A percentile compares a stretch with the other conserved stretches of the same genome.
These are phyloP conservation scores for Pyrenochaeta sp. DNA, from an alignment of 2,329 filamentous ascomycete species.

Conservation along the genomic window DNA sequence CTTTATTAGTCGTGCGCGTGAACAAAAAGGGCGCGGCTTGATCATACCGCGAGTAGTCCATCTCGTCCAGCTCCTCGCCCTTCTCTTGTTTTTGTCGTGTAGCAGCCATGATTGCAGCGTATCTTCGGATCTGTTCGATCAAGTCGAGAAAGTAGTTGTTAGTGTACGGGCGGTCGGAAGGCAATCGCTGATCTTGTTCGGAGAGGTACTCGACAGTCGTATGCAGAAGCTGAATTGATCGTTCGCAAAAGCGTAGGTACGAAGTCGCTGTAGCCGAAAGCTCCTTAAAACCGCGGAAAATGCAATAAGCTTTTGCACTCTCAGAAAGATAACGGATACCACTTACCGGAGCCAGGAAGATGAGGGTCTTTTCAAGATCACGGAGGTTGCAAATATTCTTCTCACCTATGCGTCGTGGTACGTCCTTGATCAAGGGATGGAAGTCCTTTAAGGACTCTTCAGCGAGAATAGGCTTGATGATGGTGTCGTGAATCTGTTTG, in stretches of 20 bases:
- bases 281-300: slow-evolving; percentile 72
- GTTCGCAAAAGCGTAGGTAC: slow-evolving; percentile 89
- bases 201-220: slow-evolving; percentile 85
- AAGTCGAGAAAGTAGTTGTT: slow-evolving; percentile 97
- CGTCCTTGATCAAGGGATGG: slow-evolving; percentile 78
- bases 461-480: slow-evolving; percentile 76
- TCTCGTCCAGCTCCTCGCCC: slow-evolving; percentile 60
- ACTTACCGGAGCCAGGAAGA: slow-evolving; percentile 95
- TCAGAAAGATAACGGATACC: slow-evolving; percentile 59
- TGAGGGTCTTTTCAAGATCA: slow-evolving; percentile 91
- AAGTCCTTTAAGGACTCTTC: slow-evolving; percentile 80
- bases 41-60: slow-evolving; percentile 59
- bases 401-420: slow-evolving; percentile 79
- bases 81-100: slow-evolving; percentile 72
- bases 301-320: slow-evolving; percentile 73
- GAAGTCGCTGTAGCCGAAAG: slow-evolving; percentile 72
- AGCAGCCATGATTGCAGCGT: slow-evolving; percentile 83
- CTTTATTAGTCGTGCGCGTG: slow-evolving; percentile 30
- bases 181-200: slow-evolving; percentile 85
- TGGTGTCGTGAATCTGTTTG: slow-evolving; percentile 81
- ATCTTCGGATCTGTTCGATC: slow-evolving; percentile 89
- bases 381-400: slow-evolving; percentile 90
- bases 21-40: slow-evolving; percentile 31
- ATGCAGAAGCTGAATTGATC: slow-evolving; percentile 88
- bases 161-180: slow-evolving; percentile 88